Evolutionary conservation across 495 filamentous ascomycete species (phyloP), one percentile per base, ranked within the genome.

Genomic region (Ascobolus immersus): DNA sequence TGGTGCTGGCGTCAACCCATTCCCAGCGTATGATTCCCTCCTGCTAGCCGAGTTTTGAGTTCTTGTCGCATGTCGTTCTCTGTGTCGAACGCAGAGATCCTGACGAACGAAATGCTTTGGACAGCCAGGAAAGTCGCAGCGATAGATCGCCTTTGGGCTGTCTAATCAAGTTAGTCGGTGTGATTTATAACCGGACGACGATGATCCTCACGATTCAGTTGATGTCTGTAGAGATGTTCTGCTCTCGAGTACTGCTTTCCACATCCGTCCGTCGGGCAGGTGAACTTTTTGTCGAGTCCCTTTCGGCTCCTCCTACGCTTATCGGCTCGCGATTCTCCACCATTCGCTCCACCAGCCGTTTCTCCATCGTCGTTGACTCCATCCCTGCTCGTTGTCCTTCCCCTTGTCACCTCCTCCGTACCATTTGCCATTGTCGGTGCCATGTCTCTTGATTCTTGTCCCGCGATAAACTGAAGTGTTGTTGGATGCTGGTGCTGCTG

Each of bases 241-340:
- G 84, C 84, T 43, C 86, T 69, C 15, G 84, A 93, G 54, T 96
- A 96, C 48, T 73, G 82, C 61, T 91, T 96, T 17, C 78, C 80
- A 42, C 86, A 96, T 18, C 73, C 78, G 41, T 80, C 73, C 31
- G 77, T 70, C 8, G 74, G 71, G 52, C 86, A 96, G 43, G 82
- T 74, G 41, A 91, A 96, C 48, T 91, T 93, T 56, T 86, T 91
- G 52, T 93, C 84, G 21, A 74, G 58, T 19, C 75, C 75, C 51
- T 89, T 91, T 39, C 84, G 73, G 55, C 74, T 81, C 44, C 77
- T 62, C 47, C 78, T 68, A 35, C 80, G 63, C 52, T 82, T 86
- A n/a, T n/a, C n/a, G n/a, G n/a, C n/a, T n/a, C n/a, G n/a, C n/a
- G n/a, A n/a, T n/a, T n/a, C n/a, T n/a, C n/a, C n/a, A n/a, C n/a